A percentile compares a stretch with the other conserved stretches of the same genome.
These are phyloP conservation scores for Cytospora chrysosperma DNA, from an alignment of 2,329 filamentous ascomycete genomes.

Conservation along the genomic window DNA sequence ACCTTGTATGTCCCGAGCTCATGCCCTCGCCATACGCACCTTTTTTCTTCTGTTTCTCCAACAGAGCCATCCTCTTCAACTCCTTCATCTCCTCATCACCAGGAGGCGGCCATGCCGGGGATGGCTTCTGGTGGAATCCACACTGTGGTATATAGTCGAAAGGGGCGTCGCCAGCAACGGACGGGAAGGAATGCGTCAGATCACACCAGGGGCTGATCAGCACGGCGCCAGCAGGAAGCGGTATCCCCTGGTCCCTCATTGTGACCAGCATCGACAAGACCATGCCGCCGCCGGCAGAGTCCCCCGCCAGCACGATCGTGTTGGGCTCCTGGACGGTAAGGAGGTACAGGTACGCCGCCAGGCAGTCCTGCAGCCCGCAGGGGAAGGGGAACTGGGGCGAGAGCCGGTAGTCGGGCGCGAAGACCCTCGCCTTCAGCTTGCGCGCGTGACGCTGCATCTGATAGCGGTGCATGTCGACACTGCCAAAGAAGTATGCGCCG, in stretches of 20 bases:
- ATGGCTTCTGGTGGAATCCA: conserved; percentile 90
- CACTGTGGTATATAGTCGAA: conserved; percentile 85
- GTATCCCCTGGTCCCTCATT: conserved; percentile 77
- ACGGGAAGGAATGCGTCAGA: conserved; percentile 92
- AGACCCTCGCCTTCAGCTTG: conserved; percentile 85
- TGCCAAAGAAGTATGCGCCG: conserved; percentile 93
- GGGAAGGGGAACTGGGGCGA: conserved; percentile 95
- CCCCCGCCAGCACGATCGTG: conserved; percentile 84
- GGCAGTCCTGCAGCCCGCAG: conserved; percentile 84
- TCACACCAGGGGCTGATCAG: conserved; percentile 96
- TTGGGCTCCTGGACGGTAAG: conserved; percentile 72
- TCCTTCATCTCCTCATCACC: conserved; percentile 70
- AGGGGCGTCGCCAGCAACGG: conserved; percentile 68
- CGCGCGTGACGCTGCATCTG: conserved; percentile 95
- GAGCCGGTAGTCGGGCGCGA: conserved; percentile 84
- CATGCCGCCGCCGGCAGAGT: conserved; percentile 94
- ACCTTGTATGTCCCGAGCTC: too few relatives aligned
- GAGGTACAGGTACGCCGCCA: conserved; percentile 84
- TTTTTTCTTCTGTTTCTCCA: conserved; percentile 39
- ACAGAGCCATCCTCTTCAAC: conserved; percentile 47
- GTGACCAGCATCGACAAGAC: conserved; percentile 75
- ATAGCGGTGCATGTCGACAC: conserved; percentile 95
- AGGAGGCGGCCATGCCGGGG: conserved; percentile 87
- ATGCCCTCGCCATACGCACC: conserved; percentile 19
- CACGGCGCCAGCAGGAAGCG: conserved; percentile 84